Evolutionary conservation across 106 monocot species (phyloP), one percentile per base, ranked within the genome.

Genomic region (Allium fistulosum): DNA sequence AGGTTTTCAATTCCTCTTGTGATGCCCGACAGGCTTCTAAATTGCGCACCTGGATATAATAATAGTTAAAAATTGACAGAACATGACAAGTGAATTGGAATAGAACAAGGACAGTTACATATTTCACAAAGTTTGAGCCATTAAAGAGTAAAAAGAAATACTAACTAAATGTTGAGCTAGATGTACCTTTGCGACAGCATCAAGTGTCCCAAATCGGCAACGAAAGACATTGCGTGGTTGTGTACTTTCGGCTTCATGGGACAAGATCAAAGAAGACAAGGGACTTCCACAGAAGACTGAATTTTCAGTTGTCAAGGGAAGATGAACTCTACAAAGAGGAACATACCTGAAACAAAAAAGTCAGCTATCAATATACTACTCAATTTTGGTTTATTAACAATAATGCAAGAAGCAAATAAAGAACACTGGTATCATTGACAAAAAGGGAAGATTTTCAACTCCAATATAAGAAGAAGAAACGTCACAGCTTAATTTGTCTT

Each of bases 161-260:
- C 37, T 37, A 37, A 37, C 37, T 37, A 37, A 37, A 37, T 37
- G 37, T 37, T 37, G 37, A 37, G 37, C 37, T 4, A 37, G 37
- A 37, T 37, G 8, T 65, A 99, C 99, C 93, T 99, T 99, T 18
- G 81, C 85, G 65, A 90, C 87, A 83, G 85, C 84, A 79, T 85
- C 93, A 82, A 80, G 58, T 47, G 64, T 69, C 68, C 90, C 99
- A 79, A 87, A 75, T 72, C 83, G 87, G 77, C 83, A 90, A 66
- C 59, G 84, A 53, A 63, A 67, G 4, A 99, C 81, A 56, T 74
- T 74, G 53, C 68, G 63, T 2, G 76, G 7, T 70, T 75, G 16
- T 55, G 72, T 56, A 51, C 63, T 75, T 9, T 75, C 71, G 48
- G 68, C 72, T 65, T 57, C 79, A 65, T 51, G 14, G 51, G 18